These are phyloP conservation scores for Phytophthora chlamydospora DNA, from an alignment of 352 stramenopile species.

Conservation along the genomic window DNA sequence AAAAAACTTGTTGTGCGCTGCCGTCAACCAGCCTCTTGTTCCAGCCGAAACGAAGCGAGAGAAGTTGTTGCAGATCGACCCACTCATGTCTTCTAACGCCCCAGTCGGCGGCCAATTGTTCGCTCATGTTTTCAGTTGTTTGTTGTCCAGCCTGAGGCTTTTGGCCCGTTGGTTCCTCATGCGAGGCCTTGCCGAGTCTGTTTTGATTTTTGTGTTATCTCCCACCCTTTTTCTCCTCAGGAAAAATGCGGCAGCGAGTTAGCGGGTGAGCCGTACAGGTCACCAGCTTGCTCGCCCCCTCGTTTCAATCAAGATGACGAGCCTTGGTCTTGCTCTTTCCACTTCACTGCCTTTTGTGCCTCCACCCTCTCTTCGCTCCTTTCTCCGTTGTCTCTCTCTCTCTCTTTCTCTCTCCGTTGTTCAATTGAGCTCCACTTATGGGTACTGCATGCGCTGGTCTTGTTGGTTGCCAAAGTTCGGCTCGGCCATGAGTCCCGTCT, in stretches of 20 bases:
- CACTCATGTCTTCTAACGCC: slow-evolving; percentile 10
- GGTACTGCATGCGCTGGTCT: slow-evolving; percentile 42
- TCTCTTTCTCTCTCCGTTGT: neutral
- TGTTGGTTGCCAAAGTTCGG: slow-evolving; percentile 37
- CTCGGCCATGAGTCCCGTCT: slow-evolving; percentile 41
- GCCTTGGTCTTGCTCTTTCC: slow-evolving; percentile 36
- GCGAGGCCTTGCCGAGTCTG: slow-evolving; percentile 34
- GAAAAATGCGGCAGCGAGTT: slow-evolving; percentile 30
- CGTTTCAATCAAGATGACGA: slow-evolving; percentile 38
- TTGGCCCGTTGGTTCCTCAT: slow-evolving; percentile 29
- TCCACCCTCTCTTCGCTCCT: slow-evolving; percentile 12
- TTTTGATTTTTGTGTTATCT: slow-evolving; percentile 56
- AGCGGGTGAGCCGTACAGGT: slow-evolving; percentile 18
- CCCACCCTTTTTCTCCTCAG: slow-evolving; percentile 27
- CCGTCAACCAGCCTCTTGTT: slow-evolving; percentile 13
- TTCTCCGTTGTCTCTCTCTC: slow-evolving; percentile 5
- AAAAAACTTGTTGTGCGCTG: slow-evolving; percentile 27
- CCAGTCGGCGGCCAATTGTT: slow-evolving; percentile 32
- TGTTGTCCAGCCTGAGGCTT: slow-evolving; percentile 29
- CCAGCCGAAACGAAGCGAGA: slow-evolving; percentile 20
- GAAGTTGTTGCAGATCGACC: slow-evolving; percentile 15
- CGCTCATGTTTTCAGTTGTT: slow-evolving; percentile 37
- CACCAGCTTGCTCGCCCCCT: slow-evolving; percentile 27
- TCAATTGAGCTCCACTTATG: slow-evolving; percentile 28
- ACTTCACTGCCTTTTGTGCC: slow-evolving; percentile 31